Evolutionary conservation across 805 yeast species (phyloP), one percentile per base, ranked within the genome.

Genomic region (Yarrowia deformans): DNA sequence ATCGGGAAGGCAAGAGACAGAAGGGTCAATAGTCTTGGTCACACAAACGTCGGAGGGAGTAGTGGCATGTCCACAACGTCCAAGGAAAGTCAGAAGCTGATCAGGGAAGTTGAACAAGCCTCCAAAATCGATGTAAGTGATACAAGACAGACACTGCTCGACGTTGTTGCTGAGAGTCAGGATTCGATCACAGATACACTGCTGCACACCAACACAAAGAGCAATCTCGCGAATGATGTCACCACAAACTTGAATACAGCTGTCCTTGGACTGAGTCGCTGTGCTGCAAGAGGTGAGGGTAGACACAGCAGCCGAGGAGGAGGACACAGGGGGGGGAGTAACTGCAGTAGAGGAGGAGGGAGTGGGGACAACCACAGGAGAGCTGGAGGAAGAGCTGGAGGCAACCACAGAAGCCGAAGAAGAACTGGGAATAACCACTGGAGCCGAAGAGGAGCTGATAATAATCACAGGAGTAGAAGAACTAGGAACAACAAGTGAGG

Each of bases 161-260:
- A 61, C 67, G 29, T 46, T 40, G 34, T 23, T 18, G 43, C 19
- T 40, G 32, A 40, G 10, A 9, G 55, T 32, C 19, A 37, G 16
- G 7, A 61, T 3, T 61, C 67, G 18, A 16, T 46, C 46, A 10
- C 67, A 61, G 13, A 61, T 48, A 5, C 67, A 61, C 45, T 61
- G 46, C 46, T 48, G 35, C 4, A 61, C 46, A 3, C 55, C 55
- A 4, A 61, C 50, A 43, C 64, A 58, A 6, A 58, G 50, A 18
- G 64, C 64, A 43, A 58, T 58, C 46, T 46, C 54, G 37, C 56
- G 45, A 9, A 61, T 48, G 49, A 61, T 61, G n/a, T 61, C 56
- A 8, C 55, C 54, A 19, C 55, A 61, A 16, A 35, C 35, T 37
- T 35, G 35, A 29, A 46, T 23, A 14, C 67, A 61, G 8, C 13